Base-by-base conservation (phyloP, 768 basidiomycete genomes). In the Fibroporia radiculosa region DNA sequence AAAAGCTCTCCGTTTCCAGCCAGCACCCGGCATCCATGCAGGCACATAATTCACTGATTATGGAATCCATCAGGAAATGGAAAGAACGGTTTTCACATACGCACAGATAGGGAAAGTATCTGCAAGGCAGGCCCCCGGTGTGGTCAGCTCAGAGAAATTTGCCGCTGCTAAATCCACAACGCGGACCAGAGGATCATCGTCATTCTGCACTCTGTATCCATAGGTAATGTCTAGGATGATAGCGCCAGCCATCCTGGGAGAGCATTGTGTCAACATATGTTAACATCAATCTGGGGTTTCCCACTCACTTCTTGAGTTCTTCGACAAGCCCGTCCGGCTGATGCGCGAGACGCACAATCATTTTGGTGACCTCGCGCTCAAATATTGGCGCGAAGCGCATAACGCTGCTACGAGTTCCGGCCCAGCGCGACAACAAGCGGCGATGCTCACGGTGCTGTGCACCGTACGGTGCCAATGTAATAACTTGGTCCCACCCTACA, bases 1-100 rank as follows among this genome's bases (percentile, higher is more conserved):
- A 3, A 19, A 38, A 1, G 57, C 59, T 16, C 33, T 50, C 40
- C 50, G 51, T 44, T 65, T 54, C 56, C 66, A 70, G 2, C 56
- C 58, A 4, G 66, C 65, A 16, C 69, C 68, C 12, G 69, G 69
- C 24, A 71, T 46, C 70, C 69, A 73, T 0, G 45, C 36, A 0
- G 71, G 71, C 11, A 69, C 49, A 43, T 68, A 57, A 16, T 57
- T 62, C 36, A 71, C 62, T 63, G 35, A n/a, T 22, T 14, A 14
- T 13, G 40, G 16, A 10, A 35, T 8, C 20, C 10, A 18, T 31
- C 29, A 18, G 14, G 14, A 18, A 18, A 10, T 18, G 8, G 10
- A 8, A n/a, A 35, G 7, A 6, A 12, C 8, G 16, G 14, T 8
- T 35, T 6, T 8, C 16, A 8, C 2, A 11, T 1, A 55, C 60